These are phyloP conservation scores for Tolypocladium tundrense DNA, from an alignment of 2,329 filamentous ascomycete species.

Conservation along the genomic window DNA sequence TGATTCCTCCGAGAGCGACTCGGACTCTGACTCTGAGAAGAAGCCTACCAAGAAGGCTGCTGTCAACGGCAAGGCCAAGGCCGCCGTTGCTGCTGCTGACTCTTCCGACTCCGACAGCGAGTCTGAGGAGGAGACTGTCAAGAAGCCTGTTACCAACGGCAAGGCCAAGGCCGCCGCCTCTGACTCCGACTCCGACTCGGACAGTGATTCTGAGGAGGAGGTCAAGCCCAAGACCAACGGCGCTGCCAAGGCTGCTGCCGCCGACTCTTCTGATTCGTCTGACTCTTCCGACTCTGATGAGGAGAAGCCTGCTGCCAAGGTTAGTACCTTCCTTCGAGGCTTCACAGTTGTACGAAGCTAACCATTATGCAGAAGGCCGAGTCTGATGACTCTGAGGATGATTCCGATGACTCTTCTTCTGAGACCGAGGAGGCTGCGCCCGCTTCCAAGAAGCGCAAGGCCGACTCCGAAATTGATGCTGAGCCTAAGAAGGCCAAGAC, in stretches of 20 bases:
- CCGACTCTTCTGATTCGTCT: slow-evolving; percentile 22
- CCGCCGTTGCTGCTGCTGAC: slow-evolving; percentile 5
- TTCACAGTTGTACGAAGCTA: background rate
- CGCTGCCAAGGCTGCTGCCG: slow-evolving; percentile 19
- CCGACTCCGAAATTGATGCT: slow-evolving; percentile 37
- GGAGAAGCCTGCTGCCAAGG: slow-evolving; percentile 16
- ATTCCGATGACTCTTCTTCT: slow-evolving; percentile 19
- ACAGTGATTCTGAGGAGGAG: slow-evolving; percentile 27
- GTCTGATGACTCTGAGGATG: slow-evolving; percentile 19
- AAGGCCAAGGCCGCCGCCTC: slow-evolving; percentile 21
- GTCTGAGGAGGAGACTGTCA: slow-evolving; percentile 19
- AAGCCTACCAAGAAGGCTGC: slow-evolving; percentile 22
- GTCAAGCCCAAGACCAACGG: slow-evolving; percentile 10
- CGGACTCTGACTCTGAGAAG: slow-evolving; percentile 15
- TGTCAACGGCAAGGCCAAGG: slow-evolving; percentile 17
- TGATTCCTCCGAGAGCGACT: slow-evolving; percentile 24
- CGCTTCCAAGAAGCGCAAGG: slow-evolving; percentile 37
- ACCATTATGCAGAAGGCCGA: background rate
- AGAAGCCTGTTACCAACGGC: slow-evolving; percentile 8
- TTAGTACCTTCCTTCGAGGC: slow-evolving; percentile 9
- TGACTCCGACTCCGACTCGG: slow-evolving; percentile 25
- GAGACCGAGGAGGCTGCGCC: slow-evolving; percentile 27
- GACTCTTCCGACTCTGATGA: slow-evolving; percentile 19
- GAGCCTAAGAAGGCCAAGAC: slow-evolving; percentile 60
- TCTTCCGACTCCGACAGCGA: slow-evolving; percentile 21